Base-by-base conservation (phyloP, 2,329 filamentous ascomycete species). In the Xylariaceae sp. region DNA sequence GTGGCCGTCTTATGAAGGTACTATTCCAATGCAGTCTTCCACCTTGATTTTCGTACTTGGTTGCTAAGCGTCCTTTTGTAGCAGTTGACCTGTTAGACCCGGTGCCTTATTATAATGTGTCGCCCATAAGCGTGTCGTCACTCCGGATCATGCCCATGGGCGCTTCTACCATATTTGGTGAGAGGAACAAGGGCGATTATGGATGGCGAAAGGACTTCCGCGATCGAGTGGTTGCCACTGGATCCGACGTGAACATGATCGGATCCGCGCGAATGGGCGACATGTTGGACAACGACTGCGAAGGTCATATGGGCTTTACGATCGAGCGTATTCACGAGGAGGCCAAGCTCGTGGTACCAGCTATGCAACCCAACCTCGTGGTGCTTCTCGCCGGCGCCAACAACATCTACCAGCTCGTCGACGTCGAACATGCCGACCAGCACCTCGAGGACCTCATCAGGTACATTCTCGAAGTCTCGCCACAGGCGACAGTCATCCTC, bases 101-200 rank as follows among this genome's bases (percentile, higher is more conserved):
- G 6, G 22, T 6, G 11, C 11, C 22, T 11, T 11, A 6, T 26
- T 11, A 11, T 11, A 6, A 26, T 6, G 22, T 11, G 22, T 6
- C 6, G 11, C 22, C 22, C 22, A 6, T 26, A 26, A 26, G 11
- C 11, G 22, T 26, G 22, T 26, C 22, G 22, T 26, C 54, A 3
- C 42, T 56, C 19, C 41, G 54, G 30, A 55, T 56, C 40, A 54
- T 56, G 49, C 51, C 52, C 15, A 49, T 56, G 28, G 54, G 54
- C 11, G 52, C 54, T 15, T 56, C 54, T 32, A 55, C 53, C 28
- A 51, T 54, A 15, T 50, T 52, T 9, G 54, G 54, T 16, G 52
- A 55, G 37, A 50, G 50, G 9, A 52, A 51, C 4, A 51, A 49
- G 7, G 52, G 52, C 16, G 49, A 52, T 30, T 37, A 54, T 3